These are phyloP conservation scores for Lithospermum erythrorhizon DNA, from an alignment of 257 asterid genomes.

Conservation along the genomic window DNA sequence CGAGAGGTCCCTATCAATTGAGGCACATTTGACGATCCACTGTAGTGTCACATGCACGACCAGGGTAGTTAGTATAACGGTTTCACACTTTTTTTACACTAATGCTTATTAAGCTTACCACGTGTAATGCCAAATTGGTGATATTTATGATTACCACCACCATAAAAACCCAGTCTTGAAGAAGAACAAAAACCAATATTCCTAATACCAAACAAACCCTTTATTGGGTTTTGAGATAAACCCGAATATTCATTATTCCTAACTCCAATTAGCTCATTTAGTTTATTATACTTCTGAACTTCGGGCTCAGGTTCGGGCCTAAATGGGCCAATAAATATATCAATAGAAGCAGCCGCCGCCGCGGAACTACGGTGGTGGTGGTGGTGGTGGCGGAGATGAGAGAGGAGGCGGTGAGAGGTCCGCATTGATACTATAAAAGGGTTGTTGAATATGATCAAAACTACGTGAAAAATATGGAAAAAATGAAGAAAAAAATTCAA, in stretches of 20 bases:
- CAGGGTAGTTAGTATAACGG: too few species aligned
- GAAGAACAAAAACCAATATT: conserved; percentile 7
- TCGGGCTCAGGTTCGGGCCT: conserved; percentile 10
- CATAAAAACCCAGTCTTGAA: conserved; percentile 13
- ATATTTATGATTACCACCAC: conserved; percentile 17
- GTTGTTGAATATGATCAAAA: too few species aligned
- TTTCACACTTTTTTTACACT: too few species aligned
- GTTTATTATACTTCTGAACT: conserved; percentile 5
- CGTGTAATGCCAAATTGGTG: conserved; percentile 34
- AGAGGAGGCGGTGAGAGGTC: conserved; percentile 29
- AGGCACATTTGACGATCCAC: too few species aligned
- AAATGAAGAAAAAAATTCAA: too few species aligned
- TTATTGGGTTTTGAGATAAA: background rate
- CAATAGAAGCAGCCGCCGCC: conserved; percentile 9
- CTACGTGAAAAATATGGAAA: too few species aligned
- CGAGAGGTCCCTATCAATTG: too few species aligned
- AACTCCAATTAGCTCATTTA: background rate
- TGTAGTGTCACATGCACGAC: too few species aligned
- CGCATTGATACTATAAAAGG: too few species aligned
- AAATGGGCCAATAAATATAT: background rate
- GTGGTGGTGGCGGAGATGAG: conserved; percentile 35
- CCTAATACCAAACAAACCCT: too few species aligned
- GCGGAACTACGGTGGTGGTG: conserved; percentile 11
- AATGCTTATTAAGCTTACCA: conserved; percentile 21
- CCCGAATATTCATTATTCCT: background rate